phyloP scores from a whole-genome alignment of 352 stramenopile genomes.

The Phytophthora macrochlamydospora region DNA sequence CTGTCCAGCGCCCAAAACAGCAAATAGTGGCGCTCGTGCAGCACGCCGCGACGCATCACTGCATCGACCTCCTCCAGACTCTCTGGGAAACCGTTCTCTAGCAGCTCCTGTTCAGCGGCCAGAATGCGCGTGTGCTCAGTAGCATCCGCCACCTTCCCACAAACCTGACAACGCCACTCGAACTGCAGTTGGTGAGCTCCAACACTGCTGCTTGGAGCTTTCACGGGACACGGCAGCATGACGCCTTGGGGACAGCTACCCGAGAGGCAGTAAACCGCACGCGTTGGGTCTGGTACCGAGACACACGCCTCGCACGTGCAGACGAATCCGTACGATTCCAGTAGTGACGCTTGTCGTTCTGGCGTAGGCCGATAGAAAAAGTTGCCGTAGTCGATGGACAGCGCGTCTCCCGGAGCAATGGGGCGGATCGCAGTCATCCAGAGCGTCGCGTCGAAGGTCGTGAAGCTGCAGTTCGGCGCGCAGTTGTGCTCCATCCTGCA shows the following conservation, averaged over 20 bases:
- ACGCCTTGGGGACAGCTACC: constrained; percentile 39
- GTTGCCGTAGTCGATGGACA: constrained; percentile 84
- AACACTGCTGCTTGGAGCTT: constrained; percentile 29
- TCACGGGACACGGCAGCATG: constrained; percentile 54
- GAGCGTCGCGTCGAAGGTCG: constrained; percentile 65
- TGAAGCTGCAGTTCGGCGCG: constrained; percentile 76
- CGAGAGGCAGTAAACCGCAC: constrained; percentile 57
- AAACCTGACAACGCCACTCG: constrained; percentile 61
- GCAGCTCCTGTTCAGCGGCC: constrained; percentile 49
- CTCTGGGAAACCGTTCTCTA: constrained; percentile 69
- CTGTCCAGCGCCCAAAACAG: constrained; percentile 79
- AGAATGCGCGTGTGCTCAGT: constrained; percentile 44
- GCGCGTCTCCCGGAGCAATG: constrained; percentile 58
- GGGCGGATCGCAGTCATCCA: constrained; percentile 81
- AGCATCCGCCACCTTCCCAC: constrained; percentile 38
- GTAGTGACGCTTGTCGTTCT: constrained; percentile 59
- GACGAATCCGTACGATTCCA: constrained; percentile 69
- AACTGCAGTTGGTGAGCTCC: constrained; percentile 50
- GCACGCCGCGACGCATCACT: constrained; percentile 45
- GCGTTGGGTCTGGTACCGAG: constrained; percentile 52
- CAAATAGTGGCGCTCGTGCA: constrained; percentile 76
- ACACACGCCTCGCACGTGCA: constrained; percentile 68
- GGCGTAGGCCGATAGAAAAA: constrained; percentile 76
- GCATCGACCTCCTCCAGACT: constrained; percentile 62
- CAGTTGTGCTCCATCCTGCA: constrained; percentile 82